Evolutionary conservation across 306 rosid genomes (phyloP).

Genomic region (Cucurbita moschata): DNA sequence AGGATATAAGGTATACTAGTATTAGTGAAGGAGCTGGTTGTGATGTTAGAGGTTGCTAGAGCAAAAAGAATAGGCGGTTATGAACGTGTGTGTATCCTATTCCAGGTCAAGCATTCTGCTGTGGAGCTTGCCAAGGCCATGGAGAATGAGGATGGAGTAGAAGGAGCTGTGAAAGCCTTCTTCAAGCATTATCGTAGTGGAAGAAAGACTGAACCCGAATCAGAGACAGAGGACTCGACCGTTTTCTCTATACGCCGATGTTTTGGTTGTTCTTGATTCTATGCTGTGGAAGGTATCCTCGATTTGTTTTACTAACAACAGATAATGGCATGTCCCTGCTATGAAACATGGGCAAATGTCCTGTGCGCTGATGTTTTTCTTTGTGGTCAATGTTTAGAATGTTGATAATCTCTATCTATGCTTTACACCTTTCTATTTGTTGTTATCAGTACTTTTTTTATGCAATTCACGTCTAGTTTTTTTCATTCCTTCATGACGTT

Average conservation of each 20-base stretch:
- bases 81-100: constrained; percentile 3
- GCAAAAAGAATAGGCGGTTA: background rate
- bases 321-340: background rate
- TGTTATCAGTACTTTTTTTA: background rate
- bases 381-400: constrained; percentile 3
- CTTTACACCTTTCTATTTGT: background rate
- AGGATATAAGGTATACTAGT: background rate
- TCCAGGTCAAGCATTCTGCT: constrained; percentile 69
- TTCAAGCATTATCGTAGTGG: constrained; percentile 63
- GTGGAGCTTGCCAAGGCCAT: constrained; percentile 76
- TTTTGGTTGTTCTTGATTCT: constrained; percentile 59
- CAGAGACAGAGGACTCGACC: constrained; percentile 30
- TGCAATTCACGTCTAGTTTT: background rate
- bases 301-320: background rate
- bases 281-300: background rate
- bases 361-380: background rate
- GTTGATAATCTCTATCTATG: background rate
- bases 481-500: background rate
- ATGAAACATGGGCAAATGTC: background rate
- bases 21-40: background rate
- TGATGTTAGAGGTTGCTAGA: background rate
- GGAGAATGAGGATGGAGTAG: constrained; percentile 90
- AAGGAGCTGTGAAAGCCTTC: constrained; percentile 96
- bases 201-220: constrained; percentile 30
- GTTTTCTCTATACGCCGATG: constrained; percentile 52